Conservation (phyloP, 2,329 filamentous ascomycete species). For the Hirsutella rhossiliensis region DNA sequence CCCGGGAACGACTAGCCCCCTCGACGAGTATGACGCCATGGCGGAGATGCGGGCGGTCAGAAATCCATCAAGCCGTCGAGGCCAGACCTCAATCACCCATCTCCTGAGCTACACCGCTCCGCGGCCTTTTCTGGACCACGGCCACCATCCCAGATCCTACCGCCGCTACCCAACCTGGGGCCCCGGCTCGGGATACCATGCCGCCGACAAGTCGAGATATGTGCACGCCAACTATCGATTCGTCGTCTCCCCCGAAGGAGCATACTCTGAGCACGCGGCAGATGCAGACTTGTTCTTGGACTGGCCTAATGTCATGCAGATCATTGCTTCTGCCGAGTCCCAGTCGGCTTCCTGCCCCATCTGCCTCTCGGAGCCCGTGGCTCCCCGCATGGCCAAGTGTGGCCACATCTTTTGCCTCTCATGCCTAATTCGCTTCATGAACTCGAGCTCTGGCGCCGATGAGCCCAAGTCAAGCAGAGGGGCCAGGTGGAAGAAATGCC, state of each 20-base stretch:
- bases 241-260: constrained; percentile 71
- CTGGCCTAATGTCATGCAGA: constrained; percentile 83
- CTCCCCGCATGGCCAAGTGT: constrained; percentile 92
- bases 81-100: constrained; percentile 94
- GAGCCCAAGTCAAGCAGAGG: constrained; percentile 55
- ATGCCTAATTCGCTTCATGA: constrained; percentile 92
- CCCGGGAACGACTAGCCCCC: constrained; percentile 19
- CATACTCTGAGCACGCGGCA: constrained; percentile 67
- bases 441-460: constrained; percentile 63
- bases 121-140: constrained; percentile 51
- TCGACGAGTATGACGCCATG: constrained; percentile 77
- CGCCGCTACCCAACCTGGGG: constrained; percentile 72
- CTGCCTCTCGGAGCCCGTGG: constrained; percentile 83
- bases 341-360: constrained; percentile 88
- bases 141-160: constrained; percentile 41
- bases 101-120: constrained; percentile 84
- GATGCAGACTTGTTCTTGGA: constrained; percentile 85
- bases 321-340: constrained; percentile 80
- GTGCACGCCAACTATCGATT: constrained; percentile 97
- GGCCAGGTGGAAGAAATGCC: constrained; percentile 84
- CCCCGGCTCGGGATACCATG: constrained; percentile 78
- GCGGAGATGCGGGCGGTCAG: constrained; percentile 57
- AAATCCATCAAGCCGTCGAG: constrained; percentile 59
- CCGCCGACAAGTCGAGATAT: constrained; percentile 79
- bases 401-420: constrained; percentile 95